Evolutionary conservation across 192 early-diverging fungal genomes (phyloP), one percentile per base, ranked within the genome.

Genomic region (Coemansia sp.): DNA sequence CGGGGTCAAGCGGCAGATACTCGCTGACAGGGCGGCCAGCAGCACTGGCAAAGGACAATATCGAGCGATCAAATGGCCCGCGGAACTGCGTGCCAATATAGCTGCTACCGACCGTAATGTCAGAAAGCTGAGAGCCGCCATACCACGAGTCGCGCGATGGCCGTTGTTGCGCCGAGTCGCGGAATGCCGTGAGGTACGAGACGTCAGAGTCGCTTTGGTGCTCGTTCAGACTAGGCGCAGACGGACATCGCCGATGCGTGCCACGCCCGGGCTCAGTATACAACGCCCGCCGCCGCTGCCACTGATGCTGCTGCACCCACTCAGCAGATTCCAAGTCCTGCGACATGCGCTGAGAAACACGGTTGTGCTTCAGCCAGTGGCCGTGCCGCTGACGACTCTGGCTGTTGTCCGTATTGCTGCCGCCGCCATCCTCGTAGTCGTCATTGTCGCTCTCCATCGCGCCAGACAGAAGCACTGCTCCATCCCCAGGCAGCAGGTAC

Each of bases 191-290:
- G 50, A 55, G 37, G 39, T 68, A 68, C 40, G 66, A 68, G 21
- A 16, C 57, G 23, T 44, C 38, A 7, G 55, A 55, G 26, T 70
- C 68, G 62, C 62, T 63, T 14, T 14, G 21, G 1, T 46, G 61
- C 16, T 57, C 68, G 7, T 19, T 42, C n/a, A 76, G 61, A 42
- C 68, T 76, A 7, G 74, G 74, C n/a, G 74, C 74, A 13, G 74
- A 76, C 43, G 74, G 60, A 19, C 68, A 76, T 10, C 58, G 55
- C 23, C 69, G 68, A 6, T 69, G 52, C 52, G 23, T 13, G 6
- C 55, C 32, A 6, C 28, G 30, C 16, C 30, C 30, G 1, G 62
- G n/a, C 19, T 30, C 32, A n/a, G 43, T 33, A 14, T 9, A 23
- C 40, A 50, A 3, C 50, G 40, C 66, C 43, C 39, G 9, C 57